Base-by-base conservation (phyloP, 2,329 filamentous ascomycete species). In the Alternaria sp. region DNA sequence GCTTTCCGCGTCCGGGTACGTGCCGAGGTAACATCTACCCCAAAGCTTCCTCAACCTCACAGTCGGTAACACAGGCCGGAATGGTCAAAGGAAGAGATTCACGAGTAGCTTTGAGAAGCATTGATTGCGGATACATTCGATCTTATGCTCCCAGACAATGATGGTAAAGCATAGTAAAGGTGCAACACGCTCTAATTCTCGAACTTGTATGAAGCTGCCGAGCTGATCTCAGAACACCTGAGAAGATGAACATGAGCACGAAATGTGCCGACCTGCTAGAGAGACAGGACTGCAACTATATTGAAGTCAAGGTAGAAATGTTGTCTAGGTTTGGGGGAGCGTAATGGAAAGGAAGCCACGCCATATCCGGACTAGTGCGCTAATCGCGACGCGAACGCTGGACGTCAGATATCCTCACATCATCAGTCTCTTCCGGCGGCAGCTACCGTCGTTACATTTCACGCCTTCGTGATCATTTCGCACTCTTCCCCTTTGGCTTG, bases 1-100 rank as follows among this genome's bases (percentile, higher is more conserved):
- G 18, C 22, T n/a, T 38, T 55, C 64, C 65, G 55, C 53, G 64
- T 70, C 66, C 25, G 12, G 20, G 4, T 25, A 25, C 11, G 14
- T 43, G 32, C 46, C 46, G 46, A 50, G 30, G 46, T 50, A 36
- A 25, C 30, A 36, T 4, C 18, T 18, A 34, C 20, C 6, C 22
- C 20, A 14, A 50, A 1, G 18, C 8, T 4, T 43, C 40, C 14
- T 25, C 32, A 36, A 36, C 32, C 32, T 36, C 14, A 6, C 32
- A 16, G 32, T 36, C 32, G 14, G 32, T 3, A 14, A 16, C 14
- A 12, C 3, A 7, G 22, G 38, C 10, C 18, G 22, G 38, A 41
- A 20, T 16, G 14, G 11, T 32, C 30, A 11, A 11, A 11, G 10
- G n/a, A 20, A 11, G n/a, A 40, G 36, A n/a, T 1, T 9, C 16